Percentiles rank a stretch among this genome's conserved stretches.
These are phyloP conservation scores for Capsicum baccatum DNA, from an alignment of 257 asterid species.

Conservation along the genomic window DNA sequence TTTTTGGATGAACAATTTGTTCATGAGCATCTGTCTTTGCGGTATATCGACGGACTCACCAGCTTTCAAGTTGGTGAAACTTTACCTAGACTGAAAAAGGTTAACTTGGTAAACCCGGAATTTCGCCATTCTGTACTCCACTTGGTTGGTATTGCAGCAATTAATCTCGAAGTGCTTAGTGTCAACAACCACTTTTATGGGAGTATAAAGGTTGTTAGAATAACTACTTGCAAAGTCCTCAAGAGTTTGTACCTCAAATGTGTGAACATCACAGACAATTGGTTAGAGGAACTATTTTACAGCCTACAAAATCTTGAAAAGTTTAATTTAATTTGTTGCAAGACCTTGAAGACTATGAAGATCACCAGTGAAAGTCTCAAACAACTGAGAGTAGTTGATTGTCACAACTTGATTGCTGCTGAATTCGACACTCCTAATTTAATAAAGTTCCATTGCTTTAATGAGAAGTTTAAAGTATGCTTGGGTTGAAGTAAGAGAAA, in stretches of 20 bases:
- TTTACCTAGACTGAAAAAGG: neutral
- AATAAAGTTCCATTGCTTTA: too few species aligned
- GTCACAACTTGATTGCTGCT: too few species aligned
- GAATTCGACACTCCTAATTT: too few species aligned
- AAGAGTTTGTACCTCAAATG: neutral
- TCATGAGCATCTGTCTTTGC: neutral
- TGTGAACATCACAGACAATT: neutral
- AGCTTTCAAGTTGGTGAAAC: neutral
- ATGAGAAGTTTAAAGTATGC: too few species aligned
- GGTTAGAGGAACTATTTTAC: neutral
- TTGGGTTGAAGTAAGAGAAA: too few species aligned
- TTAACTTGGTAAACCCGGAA: too few species aligned
- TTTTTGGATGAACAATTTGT: neutral
- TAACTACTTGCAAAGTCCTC: constrained; percentile 19
- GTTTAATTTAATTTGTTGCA: too few species aligned
- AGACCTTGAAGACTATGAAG: too few species aligned
- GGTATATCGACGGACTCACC: neutral
- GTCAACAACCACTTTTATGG: neutral
- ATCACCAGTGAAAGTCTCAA: too few species aligned
- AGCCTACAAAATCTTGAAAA: too few species aligned
- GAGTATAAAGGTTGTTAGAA: neutral
- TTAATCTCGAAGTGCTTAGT: neutral
- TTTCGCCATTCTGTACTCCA: neutral
- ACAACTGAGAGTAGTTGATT: too few species aligned
- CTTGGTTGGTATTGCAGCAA: constrained; percentile 22